Evolutionary conservation across 352 stramenopile species (phyloP), one percentile per base, ranked within the genome.

Genomic region (Globisporangium nunn): DNA sequence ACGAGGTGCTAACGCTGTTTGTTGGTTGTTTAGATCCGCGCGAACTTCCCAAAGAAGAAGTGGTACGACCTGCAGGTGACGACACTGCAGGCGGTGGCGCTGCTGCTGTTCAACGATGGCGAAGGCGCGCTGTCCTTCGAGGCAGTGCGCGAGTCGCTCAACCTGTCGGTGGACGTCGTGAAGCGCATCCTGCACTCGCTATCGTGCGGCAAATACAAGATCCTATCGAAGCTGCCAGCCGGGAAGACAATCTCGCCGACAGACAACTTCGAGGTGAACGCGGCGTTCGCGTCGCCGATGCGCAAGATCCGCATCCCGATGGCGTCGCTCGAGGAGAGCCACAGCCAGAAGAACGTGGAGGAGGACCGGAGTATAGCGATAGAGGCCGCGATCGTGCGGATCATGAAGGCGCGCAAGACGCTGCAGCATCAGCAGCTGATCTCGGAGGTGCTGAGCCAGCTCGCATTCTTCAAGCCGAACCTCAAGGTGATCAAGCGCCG

Each of bases 351-450:
- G 75, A 85, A 96, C 50, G 95, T 99, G 4, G 94, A 99, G 69
- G 96, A 99, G 67, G 88, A 97, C 59, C 79, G 90, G 43, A 90
- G 88, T 59, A 97, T 98, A 75, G 96, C 97, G 18, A 99, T 99
- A 69, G 97, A 99, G 81, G 97, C 97, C 41, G 96, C 97, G 12
- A 98, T 99, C 66, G 97, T 99, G 44, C 93, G 97, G 71, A 99
- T 99, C 77, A 99, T 99, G 97, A 99, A 99, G 79, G 95, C 95
- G 18, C 78, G 95, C 58, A 98, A 98, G 75, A 98, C 93, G 35
- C 76, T 99, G 55, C 81, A 96, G 56, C 97, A 99, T 71, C 94
- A 99, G 70, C 91, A 99, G 69, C 85, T 99, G 12, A 90, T 99
- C 47, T 97, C 97, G 40, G 96, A 99, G 74, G 97, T 99, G 53